These are phyloP conservation scores for Malbranchea cinnamomea DNA, from an alignment of 2,329 filamentous ascomycete species.

Conservation along the genomic window DNA sequence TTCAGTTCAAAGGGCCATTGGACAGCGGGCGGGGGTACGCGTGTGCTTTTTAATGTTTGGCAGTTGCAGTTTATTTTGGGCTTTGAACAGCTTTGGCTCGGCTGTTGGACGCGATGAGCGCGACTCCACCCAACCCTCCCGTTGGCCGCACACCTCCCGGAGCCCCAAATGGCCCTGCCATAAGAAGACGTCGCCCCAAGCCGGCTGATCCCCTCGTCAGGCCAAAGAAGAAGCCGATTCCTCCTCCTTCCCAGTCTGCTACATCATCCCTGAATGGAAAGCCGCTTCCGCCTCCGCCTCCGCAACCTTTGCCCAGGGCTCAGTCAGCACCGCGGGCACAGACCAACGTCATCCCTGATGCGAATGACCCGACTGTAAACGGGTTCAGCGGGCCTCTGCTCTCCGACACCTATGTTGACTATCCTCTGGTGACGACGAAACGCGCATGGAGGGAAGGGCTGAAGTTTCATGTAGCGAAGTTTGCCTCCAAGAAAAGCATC, in stretches of 20 bases:
- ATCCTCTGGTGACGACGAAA: slow-evolving; percentile 70
- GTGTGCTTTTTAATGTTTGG: too few species aligned
- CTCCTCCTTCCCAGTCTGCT: slow-evolving; percentile 13
- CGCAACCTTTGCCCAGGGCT: too few species aligned
- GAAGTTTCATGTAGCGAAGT: slow-evolving; percentile 75
- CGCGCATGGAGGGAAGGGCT: slow-evolving; percentile 62
- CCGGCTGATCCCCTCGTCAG: slow-evolving; percentile 49
- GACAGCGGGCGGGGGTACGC: too few species aligned
- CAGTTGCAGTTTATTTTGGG: too few species aligned
- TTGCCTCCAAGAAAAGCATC: slow-evolving; percentile 48
- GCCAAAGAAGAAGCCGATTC: slow-evolving; percentile 35
- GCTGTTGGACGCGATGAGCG: slow-evolving; percentile 17
- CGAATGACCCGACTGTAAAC: slow-evolving; percentile 22
- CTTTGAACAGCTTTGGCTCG: too few species aligned
- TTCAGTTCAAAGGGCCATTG: too few species aligned
- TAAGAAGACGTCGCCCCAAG: slow-evolving; percentile 35
- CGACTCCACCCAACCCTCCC: slow-evolving; percentile 29
- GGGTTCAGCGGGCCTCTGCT: slow-evolving; percentile 29
- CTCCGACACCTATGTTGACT: slow-evolving; percentile 34
- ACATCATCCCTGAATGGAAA: slow-evolving; percentile 13
- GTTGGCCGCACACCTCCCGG: slow-evolving; percentile 31
- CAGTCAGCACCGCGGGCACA: slow-evolving; percentile 12
- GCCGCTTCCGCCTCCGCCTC: slow-evolving; percentile 8
- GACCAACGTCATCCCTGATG: slow-evolving; percentile 10
- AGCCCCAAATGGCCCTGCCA: slow-evolving; percentile 30